These are phyloP conservation scores for Amanita pallidorosea DNA, from an alignment of 768 basidiomycete species.

Conservation along the genomic window DNA sequence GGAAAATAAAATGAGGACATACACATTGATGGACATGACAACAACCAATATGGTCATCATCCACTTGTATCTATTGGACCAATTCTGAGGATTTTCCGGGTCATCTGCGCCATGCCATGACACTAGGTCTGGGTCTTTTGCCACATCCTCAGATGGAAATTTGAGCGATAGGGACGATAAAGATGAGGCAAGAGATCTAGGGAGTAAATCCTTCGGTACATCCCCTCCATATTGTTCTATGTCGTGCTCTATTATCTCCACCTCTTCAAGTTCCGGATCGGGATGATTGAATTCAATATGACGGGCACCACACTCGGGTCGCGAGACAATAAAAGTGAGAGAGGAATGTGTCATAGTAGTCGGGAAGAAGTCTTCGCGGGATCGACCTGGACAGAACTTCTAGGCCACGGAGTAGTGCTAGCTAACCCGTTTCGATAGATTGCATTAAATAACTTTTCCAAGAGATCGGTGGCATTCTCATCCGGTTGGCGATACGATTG, in stretches of 20 bases:
- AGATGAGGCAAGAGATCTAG: not conserved
- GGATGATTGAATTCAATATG: not conserved
- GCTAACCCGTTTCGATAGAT: no score
- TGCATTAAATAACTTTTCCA: no score
- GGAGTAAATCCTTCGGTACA: not conserved
- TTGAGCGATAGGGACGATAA: constrained; percentile 2
- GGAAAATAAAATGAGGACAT: constrained; percentile 12
- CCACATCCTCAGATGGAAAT: constrained; percentile 1
- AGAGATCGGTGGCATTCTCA: no score
- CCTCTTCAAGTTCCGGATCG: not conserved
- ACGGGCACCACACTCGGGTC: not conserved
- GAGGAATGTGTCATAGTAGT: not conserved
- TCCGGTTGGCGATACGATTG: no score
- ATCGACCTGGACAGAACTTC: no score
- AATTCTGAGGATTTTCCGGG: constrained; percentile 47
- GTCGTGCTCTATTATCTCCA: not conserved
- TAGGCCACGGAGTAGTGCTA: no score
- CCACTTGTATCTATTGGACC: constrained; percentile 34
- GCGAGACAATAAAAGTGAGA: not conserved
- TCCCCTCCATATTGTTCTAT: not conserved
- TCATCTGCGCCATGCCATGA: constrained; percentile 48
- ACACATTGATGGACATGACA: constrained; percentile 48
- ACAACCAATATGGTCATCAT: constrained; percentile 30
- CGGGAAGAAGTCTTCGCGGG: no score
- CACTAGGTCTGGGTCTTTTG: constrained; percentile 25